Percentiles rank a stretch among this genome's conserved stretches.
phyloP scores from a whole-genome alignment of 495 filamentous ascomycete genomes.

The Lentithecium fluviatile region DNA sequence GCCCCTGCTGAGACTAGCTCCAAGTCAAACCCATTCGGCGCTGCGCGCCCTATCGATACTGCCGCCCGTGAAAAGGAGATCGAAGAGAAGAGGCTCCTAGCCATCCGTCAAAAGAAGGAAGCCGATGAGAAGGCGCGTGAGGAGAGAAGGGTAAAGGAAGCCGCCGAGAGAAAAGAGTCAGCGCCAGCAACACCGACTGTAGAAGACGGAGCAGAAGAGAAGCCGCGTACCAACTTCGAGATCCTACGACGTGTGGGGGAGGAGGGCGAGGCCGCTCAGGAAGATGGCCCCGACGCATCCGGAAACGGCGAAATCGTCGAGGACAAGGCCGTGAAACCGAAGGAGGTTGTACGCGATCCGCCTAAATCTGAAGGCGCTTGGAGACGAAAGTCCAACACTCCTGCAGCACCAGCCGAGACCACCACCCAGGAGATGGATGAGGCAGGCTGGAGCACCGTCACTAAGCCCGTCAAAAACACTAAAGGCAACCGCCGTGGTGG shows the following conservation, averaged over 20 bases:
- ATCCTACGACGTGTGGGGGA: conserved; percentile 40
- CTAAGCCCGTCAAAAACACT: conserved; percentile 7
- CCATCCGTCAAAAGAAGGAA: conserved; percentile 78
- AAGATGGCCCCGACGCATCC: conserved; percentile 33
- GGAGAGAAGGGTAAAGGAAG: conserved; percentile 63
- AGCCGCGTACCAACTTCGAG: conserved; percentile 37
- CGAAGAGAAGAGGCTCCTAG: conserved; percentile 77
- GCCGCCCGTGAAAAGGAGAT: conserved; percentile 82
- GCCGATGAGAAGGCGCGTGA: conserved; percentile 81
- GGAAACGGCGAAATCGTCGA: conserved; percentile 43
- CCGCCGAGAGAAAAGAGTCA: conserved; percentile 41
- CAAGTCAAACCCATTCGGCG: conserved; percentile 90
- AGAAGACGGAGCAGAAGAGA: conserved; percentile 40
- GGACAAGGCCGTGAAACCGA: conserved; percentile 46
- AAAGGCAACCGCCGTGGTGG: conserved; percentile 22
- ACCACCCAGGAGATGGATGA: conserved; percentile 29
- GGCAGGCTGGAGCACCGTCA: conserved; percentile 38
- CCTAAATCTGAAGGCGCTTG: conserved; percentile 27
- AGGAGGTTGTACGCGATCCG: conserved; percentile 38
- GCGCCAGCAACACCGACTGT: conserved; percentile 36
- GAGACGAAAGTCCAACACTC: conserved; percentile 33
- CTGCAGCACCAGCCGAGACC: conserved; percentile 19
- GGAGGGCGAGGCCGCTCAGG: conserved; percentile 33
- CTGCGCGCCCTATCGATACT: conserved; percentile 85
- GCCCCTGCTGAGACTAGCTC: conserved; percentile 54